Percentiles rank a stretch among this genome's conserved stretches.
Conservation (phyloP, 768 basidiomycete species). For the Rhizopogon sp. region DNA sequence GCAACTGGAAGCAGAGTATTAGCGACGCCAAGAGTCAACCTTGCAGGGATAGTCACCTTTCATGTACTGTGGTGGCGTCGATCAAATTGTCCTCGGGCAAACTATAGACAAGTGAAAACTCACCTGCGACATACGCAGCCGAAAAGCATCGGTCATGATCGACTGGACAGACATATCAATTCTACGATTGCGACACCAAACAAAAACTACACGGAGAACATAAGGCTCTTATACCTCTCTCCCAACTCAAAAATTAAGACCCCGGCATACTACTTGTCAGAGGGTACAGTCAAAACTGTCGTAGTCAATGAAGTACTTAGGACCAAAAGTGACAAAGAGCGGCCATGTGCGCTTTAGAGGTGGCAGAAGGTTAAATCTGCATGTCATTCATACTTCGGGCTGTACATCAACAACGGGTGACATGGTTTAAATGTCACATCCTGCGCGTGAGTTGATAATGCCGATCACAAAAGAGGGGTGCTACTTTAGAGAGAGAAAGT, state of each 20-base stretch:
- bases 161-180: neutral
- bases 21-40: no score
- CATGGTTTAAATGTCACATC: no score
- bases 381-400: neutral
- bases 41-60: neutral
- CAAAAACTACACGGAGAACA: neutral
- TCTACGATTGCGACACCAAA: neutral
- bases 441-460: no score
- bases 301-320: no score
- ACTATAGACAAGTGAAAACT: neutral
- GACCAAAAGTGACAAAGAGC: neutral
- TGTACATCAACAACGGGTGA: no score
- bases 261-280: neutral
- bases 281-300: no score
- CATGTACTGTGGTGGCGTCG: neutral
- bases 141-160: neutral
- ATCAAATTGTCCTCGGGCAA: neutral
- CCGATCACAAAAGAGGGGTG: neutral
- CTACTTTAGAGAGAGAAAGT: neutral
- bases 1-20: neutral
- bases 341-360: neutral
- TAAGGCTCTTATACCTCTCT: neutral
- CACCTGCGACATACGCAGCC: neutral
- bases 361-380: neutral
- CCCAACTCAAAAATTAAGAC: neutral